These are phyloP conservation scores for Silene coronaria DNA, from an alignment of 179 eudicot species.

Conservation along the genomic window DNA sequence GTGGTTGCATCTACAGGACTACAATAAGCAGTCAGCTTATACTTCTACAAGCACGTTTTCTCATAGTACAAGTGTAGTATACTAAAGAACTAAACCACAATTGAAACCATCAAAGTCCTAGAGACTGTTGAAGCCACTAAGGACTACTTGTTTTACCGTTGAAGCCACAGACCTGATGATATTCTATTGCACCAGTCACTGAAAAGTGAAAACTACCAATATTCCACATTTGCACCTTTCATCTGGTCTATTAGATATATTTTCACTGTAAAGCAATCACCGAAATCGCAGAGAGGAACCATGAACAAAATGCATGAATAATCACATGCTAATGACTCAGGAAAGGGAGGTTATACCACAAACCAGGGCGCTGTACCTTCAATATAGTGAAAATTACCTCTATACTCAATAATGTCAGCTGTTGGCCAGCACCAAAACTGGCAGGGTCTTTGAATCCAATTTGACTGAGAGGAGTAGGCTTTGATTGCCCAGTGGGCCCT, in stretches of 20 bases:
- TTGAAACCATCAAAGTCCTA: background rate
- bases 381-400: slow-evolving; percentile 42
- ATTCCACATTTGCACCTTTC: background rate
- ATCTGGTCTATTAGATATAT: background rate
- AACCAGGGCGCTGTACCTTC: background rate
- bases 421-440: slow-evolving; percentile 85
- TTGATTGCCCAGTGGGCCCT: slow-evolving; percentile 64
- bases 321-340: background rate
- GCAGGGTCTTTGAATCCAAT: slow-evolving; percentile 94
- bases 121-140: background rate
- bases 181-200: background rate
- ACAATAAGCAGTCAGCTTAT: background rate
- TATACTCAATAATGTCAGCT: slow-evolving; percentile 74
- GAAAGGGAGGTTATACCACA: background rate
- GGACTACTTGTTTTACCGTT: background rate
- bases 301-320: background rate
- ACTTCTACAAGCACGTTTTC: background rate
- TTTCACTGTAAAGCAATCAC: background rate
- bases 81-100: background rate
- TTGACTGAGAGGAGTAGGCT: slow-evolving; percentile 88
- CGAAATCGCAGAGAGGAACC: background rate
- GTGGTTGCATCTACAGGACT: background rate
- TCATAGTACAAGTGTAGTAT: background rate
- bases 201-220: background rate
- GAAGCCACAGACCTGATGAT: background rate